Percentiles rank a stretch among this genome's conserved stretches.
Conservation (phyloP, 2,329 filamentous ascomycete genomes). For the Aureobasidium zeae region DNA sequence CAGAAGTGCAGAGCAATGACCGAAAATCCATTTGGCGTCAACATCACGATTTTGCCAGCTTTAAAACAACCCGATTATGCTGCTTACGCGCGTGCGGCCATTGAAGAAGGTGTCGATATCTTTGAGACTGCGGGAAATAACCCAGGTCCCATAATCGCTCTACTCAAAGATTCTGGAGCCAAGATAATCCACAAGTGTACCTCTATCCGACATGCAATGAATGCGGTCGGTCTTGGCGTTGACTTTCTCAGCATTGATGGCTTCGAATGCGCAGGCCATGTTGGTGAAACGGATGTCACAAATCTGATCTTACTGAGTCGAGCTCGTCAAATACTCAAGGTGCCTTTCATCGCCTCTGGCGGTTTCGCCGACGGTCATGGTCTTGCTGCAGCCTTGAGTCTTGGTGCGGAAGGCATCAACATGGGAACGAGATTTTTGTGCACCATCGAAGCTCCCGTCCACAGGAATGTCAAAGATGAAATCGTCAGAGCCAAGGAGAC, state of each 20-base stretch:
- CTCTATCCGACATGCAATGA: constrained; percentile 84
- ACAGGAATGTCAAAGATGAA: constrained; percentile 84
- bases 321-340: constrained; percentile 70
- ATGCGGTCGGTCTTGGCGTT: constrained; percentile 85
- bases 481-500: constrained; percentile 85
- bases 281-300: constrained; percentile 78
- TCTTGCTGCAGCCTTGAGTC: constrained; percentile 76
- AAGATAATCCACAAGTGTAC: constrained; percentile 99
- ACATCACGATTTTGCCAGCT: constrained; percentile 85
- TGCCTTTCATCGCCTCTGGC: constrained; percentile 92
- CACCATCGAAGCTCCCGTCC: constrained; percentile 86
- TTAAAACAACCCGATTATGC: constrained; percentile 85
- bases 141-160: constrained; percentile 72
- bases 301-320: constrained; percentile 81
- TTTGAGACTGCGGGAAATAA: constrained; percentile 90
- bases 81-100: constrained; percentile 83
- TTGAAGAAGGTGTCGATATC: constrained; percentile 83
- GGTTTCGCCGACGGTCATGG: constrained; percentile 94
- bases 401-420: constrained; percentile 91
- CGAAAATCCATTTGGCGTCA: constrained; percentile 75
- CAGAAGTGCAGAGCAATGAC: constrained; percentile 74
- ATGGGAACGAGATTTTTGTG: constrained; percentile 99
- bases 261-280: constrained; percentile 91
- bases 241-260: constrained; percentile 96
- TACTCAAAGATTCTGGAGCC: no score